Conservation (phyloP, 768 basidiomycete genomes). For the Lactarius pseudohatsudake region DNA sequence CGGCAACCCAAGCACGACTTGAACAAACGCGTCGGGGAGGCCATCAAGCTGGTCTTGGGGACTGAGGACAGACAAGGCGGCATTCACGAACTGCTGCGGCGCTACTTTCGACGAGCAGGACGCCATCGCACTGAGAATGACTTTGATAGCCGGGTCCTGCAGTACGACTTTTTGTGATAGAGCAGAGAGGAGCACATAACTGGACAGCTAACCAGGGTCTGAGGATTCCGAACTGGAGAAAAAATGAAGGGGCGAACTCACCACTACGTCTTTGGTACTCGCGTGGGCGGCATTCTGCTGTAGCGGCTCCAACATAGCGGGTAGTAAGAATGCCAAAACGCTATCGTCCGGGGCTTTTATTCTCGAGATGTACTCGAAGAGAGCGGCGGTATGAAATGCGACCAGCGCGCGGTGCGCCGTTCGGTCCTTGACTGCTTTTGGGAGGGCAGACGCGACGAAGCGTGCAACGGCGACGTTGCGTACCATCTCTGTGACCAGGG, state of each 20-base stretch:
- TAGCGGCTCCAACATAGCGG: constrained; percentile 61
- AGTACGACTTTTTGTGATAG: constrained; percentile 67
- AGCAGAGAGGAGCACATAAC: constrained; percentile 68
- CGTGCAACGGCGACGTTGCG: constrained; percentile 69
- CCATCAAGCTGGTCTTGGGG: constrained; percentile 56
- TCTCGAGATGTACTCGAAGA: constrained; percentile 76
- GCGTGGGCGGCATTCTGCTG: constrained; percentile 30
- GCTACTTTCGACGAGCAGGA: constrained; percentile 49
- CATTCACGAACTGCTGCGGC: constrained; percentile 60
- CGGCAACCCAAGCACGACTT: constrained; percentile 16
- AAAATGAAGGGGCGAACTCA: constrained; percentile 36
- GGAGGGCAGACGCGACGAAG: constrained; percentile 66
- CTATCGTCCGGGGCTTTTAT: constrained; percentile 62
- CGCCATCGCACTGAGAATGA: constrained; percentile 55
- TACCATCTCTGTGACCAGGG: constrained; percentile 77
- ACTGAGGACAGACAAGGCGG: constrained; percentile 62
- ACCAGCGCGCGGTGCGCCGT: constrained; percentile 61
- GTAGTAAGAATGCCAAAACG: constrained; percentile 60
- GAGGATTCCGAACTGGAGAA: background rate
- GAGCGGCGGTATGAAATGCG: constrained; percentile 76
- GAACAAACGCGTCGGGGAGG: constrained; percentile 34
- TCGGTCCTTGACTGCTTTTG: constrained; percentile 50
- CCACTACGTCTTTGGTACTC: constrained; percentile 51
- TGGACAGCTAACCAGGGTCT: constrained; percentile 53
- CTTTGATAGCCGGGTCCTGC: constrained; percentile 55